A percentile compares a stretch with the other conserved stretches of the same genome.
Conservation (phyloP, 768 basidiomycete genomes). For the Hygrocybe punicea region DNA sequence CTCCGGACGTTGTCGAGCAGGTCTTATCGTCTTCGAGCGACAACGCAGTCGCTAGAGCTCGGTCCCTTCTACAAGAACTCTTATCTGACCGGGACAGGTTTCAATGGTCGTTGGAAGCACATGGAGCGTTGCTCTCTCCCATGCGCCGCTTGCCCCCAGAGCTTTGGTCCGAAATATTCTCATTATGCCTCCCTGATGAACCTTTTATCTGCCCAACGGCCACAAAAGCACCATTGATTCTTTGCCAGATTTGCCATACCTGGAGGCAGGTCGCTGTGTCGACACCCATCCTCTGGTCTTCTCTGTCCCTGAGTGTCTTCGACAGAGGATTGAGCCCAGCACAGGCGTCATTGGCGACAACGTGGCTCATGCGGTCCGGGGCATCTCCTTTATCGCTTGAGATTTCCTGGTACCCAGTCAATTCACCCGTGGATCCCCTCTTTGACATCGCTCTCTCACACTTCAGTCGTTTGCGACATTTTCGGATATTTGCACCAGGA, state of each 20-base stretch:
- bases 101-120: background rate
- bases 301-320: background rate
- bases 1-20: too few species aligned
- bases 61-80: background rate
- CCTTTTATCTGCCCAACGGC: conserved; percentile 1
- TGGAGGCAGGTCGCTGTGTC: conserved; percentile 21
- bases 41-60: background rate
- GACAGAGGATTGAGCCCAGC: background rate
- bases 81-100: background rate
- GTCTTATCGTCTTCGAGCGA: background rate
- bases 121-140: conserved; percentile 14
- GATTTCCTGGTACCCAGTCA: background rate
- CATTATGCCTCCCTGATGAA: conserved; percentile 1
- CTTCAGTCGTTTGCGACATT: background rate
- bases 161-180: conserved; percentile 24
- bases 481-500: background rate
- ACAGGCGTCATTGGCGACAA: background rate
- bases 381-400: background rate
- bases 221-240: conserved; percentile 17
- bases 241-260: conserved; percentile 18
- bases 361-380: background rate
- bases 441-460: background rate
- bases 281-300: conserved; percentile 18
- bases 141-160: conserved; percentile 24
- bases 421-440: background rate